Evolutionary conservation across 2,329 filamentous ascomycete genomes (phyloP).

Genomic region (Beauveria varroae): DNA sequence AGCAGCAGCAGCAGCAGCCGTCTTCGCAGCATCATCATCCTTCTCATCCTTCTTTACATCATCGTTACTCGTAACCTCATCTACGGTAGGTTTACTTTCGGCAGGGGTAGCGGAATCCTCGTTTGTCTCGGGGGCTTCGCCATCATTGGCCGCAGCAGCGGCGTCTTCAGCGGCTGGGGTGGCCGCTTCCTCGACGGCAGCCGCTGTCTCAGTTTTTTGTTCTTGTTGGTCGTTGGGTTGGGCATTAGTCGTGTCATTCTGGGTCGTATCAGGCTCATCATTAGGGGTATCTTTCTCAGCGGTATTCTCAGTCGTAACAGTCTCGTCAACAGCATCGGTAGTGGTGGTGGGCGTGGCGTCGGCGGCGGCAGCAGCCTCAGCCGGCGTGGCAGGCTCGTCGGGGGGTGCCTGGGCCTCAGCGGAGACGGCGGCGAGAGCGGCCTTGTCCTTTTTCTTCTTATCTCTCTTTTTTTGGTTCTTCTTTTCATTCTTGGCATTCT

Average conservation of each 20-base stretch:
- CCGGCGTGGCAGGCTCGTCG: not conserved
- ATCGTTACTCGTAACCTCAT: constrained; percentile 4
- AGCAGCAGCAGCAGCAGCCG: not conserved
- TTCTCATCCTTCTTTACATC: not conserved
- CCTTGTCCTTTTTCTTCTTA: constrained; percentile 12
- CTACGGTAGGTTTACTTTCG: not conserved
- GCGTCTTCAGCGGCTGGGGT: not conserved
- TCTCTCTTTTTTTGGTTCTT: constrained; percentile 16
- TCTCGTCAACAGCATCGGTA: constrained; percentile 2
- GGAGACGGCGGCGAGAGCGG: constrained; percentile 9
- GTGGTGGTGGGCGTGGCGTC: not conserved
- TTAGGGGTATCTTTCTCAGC: constrained; percentile 11
- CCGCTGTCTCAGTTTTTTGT: not conserved
- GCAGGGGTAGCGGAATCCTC: not conserved
- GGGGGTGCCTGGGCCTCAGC: constrained; percentile 5
- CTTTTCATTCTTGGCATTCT: constrained; percentile 17
- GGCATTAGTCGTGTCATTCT: constrained; percentile 11
- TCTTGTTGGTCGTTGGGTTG: constrained; percentile 9
- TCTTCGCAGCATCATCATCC: not conserved
- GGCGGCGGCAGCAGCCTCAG: constrained; percentile 1
- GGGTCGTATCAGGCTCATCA: constrained; percentile 11
- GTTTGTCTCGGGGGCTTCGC: constrained; percentile 2
- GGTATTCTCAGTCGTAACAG: constrained; percentile 5
- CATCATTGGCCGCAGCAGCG: not conserved
- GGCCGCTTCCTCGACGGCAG: constrained; percentile 2